A percentile compares a stretch with the other conserved stretches of the same genome.
Evolutionary conservation across 106 monocot genomes (phyloP).

Genomic region (Dendrobium huoshanense): DNA sequence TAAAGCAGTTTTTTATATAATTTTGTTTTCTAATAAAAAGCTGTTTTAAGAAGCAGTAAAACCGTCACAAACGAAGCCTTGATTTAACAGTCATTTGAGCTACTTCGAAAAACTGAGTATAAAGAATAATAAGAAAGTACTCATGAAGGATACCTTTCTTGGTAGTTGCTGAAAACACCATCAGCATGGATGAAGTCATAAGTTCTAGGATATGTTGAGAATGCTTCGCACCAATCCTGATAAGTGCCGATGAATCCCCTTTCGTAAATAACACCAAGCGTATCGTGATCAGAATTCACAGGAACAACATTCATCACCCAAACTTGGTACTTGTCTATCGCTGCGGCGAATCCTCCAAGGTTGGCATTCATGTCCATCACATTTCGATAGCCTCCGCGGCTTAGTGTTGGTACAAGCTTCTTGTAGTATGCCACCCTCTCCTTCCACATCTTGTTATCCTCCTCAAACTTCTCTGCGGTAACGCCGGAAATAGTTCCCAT

Average conservation of each 20-base stretch:
- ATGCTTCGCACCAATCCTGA: conserved; percentile 55
- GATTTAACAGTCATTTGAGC: no score
- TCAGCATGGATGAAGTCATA: conserved; percentile 55
- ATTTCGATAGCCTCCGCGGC: conserved; percentile 28
- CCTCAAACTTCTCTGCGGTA: conserved; percentile 18
- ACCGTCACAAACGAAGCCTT: no score
- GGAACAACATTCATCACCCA: conserved; percentile 65
- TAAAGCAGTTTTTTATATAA: no score
- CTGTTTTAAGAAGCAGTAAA: no score
- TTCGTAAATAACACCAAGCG: conserved; percentile 44
- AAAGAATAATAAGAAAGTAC: neutral
- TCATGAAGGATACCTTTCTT: conserved; percentile 24
- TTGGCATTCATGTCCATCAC: conserved; percentile 62
- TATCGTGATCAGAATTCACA: conserved; percentile 1
- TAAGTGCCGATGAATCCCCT: conserved; percentile 54
- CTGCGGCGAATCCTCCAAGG: conserved; percentile 48
- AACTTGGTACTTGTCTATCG: conserved; percentile 24
- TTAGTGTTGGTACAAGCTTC: conserved; percentile 24
- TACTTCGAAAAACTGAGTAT: no score
- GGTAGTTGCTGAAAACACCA: conserved; percentile 32
- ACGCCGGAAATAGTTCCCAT: conserved; percentile 19
- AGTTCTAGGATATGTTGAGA: conserved; percentile 54
- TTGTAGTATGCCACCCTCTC: conserved; percentile 25
- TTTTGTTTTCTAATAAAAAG: no score
- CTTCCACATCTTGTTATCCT: conserved; percentile 39